Base-by-base conservation (phyloP, 1,139 yeast genomes). In the Candida tropicalis region DNA sequence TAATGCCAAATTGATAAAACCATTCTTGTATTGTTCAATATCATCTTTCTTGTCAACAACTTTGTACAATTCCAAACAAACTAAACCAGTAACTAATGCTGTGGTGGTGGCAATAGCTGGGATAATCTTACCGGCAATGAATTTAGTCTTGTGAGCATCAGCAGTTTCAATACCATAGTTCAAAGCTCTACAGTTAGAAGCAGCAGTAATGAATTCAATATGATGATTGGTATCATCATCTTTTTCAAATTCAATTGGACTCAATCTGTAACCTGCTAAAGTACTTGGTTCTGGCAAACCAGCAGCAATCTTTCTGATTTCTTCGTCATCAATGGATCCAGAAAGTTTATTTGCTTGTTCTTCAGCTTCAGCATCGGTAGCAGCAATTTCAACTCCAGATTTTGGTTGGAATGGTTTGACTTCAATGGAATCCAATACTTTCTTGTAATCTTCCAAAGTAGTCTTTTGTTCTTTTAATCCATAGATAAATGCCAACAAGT, bases 91-190 rank as follows among this genome's bases (percentile, higher is more conserved):
- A 11, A 93, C 98, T 56, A 91, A 74, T 10, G 97, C 96, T 16
- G 99, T 93, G 4, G 99, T 95, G 2, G 99, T 93, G 29, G 99
- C 99, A 73, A 93, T 93, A 13, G 99, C 99, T 10, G 99, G 99
- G 54, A 93, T 91, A 54, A 93, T 93, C 66, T 95, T 84, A 43
- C 98, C 98, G 12, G 95, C 95, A 62, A 86, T 86, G 52, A 86
- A 84, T 62, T 87, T 87, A 25, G 95, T 87, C 68, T 83, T 85
- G 42, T 79, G 79, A 45, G 79, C 80, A 60, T 84, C 95, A 24
- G 86, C 93, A 49, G 86, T 66, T 56, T 86, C 93, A 57, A 93
- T 91, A 35, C 83, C 79, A 62, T 95, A 93, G 67, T 91, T 93
- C 65, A 83, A 73, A 25, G 99, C 99, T 64, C 99, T 83, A 66